These are phyloP conservation scores for Cucurbita moschata DNA, from an alignment of 306 rosid genomes.

Conservation along the genomic window DNA sequence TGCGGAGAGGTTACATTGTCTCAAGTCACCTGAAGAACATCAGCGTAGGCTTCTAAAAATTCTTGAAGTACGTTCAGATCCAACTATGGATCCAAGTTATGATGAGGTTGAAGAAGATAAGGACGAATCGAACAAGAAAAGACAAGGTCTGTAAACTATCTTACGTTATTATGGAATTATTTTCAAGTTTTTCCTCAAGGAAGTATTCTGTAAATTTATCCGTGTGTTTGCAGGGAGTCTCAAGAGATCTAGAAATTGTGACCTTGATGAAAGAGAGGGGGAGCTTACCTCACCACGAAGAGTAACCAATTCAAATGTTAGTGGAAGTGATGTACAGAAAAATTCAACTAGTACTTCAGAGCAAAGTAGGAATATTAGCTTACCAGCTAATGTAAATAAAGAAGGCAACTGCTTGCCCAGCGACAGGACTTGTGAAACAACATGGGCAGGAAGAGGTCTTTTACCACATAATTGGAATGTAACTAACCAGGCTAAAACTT, in stretches of 20 bases:
- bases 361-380: constrained; percentile 16
- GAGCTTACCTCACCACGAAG: constrained; percentile 25
- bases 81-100: constrained; percentile 50
- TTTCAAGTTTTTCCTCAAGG: constrained; percentile 5
- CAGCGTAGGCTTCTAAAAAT: constrained; percentile 51
- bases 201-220: background rate
- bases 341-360: constrained; percentile 18
- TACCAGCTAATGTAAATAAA: background rate
- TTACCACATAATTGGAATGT: constrained; percentile 15
- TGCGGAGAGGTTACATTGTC: constrained; percentile 58
- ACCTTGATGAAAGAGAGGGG: constrained; percentile 27
- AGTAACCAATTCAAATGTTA: constrained; percentile 19
- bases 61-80: constrained; percentile 62
- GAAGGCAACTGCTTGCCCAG: background rate
- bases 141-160: constrained; percentile 39
- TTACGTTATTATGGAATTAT: background rate
- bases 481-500: constrained; percentile 9
- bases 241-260: constrained; percentile 22
- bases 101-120: constrained; percentile 53
- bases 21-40: constrained; percentile 57
- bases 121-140: constrained; percentile 31
- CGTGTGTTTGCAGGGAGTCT: constrained; percentile 45
- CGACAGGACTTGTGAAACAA: constrained; percentile 5
- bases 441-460: constrained; percentile 7
- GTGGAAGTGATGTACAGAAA: constrained; percentile 25